Evolutionary conservation across 106 monocot genomes (phyloP).

Genomic region (Posidonia australis): DNA sequence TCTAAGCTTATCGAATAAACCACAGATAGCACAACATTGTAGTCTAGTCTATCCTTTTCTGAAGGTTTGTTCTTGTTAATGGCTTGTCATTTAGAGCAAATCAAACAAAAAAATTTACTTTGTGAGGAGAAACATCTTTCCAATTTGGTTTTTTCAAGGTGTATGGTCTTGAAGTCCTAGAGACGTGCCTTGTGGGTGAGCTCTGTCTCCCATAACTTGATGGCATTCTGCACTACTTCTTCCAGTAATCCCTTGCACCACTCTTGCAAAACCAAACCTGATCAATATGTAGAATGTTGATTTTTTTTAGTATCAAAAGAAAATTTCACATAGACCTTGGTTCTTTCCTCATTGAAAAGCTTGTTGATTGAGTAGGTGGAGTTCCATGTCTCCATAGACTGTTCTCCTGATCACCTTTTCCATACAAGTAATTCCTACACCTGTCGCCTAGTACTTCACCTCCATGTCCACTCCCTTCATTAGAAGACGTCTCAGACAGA

Average conservation of each 20-base stretch:
- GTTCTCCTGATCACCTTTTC: constrained; percentile 43
- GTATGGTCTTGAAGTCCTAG: constrained; percentile 63
- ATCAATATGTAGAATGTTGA: background rate
- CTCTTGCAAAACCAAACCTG: constrained; percentile 17
- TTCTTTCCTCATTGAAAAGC: constrained; percentile 46
- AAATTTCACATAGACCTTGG: background rate
- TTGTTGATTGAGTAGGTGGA: constrained; percentile 36
- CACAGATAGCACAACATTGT: too few relatives aligned
- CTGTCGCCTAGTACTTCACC: constrained; percentile 10
- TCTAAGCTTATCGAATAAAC: too few relatives aligned
- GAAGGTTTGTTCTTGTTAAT: too few relatives aligned
- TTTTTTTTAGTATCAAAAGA: too few relatives aligned
- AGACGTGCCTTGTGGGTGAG: constrained; percentile 60
- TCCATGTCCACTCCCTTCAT: background rate
- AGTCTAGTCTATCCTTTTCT: too few relatives aligned
- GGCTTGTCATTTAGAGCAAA: too few relatives aligned
- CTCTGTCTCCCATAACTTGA: constrained; percentile 87
- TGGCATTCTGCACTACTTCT: constrained; percentile 63
- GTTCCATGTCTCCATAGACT: constrained; percentile 42
- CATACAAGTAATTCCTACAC: constrained; percentile 31
- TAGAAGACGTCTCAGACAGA: too few relatives aligned
- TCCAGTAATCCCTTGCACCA: constrained; percentile 63
- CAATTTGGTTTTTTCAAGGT: constrained; percentile 39
- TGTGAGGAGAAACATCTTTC: too few relatives aligned
- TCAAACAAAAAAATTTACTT: too few relatives aligned